These are phyloP conservation scores for Globisporangium heterothallicum DNA, from an alignment of 352 stramenopile genomes.

Conservation along the genomic window DNA sequence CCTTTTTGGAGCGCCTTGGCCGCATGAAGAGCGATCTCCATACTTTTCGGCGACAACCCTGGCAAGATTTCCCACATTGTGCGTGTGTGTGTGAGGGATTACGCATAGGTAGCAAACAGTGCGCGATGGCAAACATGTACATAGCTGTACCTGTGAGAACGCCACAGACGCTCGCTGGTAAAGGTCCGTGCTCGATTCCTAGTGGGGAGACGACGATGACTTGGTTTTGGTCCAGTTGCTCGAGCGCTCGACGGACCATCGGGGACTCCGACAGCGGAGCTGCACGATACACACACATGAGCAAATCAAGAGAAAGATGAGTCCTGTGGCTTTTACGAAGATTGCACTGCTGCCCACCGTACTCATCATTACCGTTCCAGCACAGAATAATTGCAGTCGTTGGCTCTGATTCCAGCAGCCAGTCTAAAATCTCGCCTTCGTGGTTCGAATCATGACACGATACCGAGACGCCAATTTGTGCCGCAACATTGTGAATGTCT, in stretches of 20 bases:
- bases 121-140: background rate
- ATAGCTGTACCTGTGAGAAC: slow-evolving; percentile 27
- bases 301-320: too few species aligned
- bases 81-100: too few species aligned
- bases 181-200: slow-evolving; percentile 23
- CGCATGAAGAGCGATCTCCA: slow-evolving; percentile 6
- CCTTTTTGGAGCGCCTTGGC: background rate
- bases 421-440: slow-evolving; percentile 31
- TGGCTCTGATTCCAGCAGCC: slow-evolving; percentile 15
- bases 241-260: slow-evolving; percentile 23
- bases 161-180: slow-evolving; percentile 27
- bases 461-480: slow-evolving; percentile 10
- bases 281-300: slow-evolving; percentile 8
- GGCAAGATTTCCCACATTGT: too few species aligned
- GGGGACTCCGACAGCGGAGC: slow-evolving; percentile 28
- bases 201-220: slow-evolving; percentile 30
- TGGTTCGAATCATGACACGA: slow-evolving; percentile 20
- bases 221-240: slow-evolving; percentile 17
- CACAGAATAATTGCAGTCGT: slow-evolving; percentile 28
- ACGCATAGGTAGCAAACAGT: background rate
- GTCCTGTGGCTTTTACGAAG: too few species aligned
- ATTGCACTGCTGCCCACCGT: background rate
- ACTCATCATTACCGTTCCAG: slow-evolving; percentile 33
- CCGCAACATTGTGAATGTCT: background rate
- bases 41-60: background rate